Evolutionary conservation across 1,284 basidiomycete genomes (phyloP).

Genomic region (Trichosporon sp.): DNA sequence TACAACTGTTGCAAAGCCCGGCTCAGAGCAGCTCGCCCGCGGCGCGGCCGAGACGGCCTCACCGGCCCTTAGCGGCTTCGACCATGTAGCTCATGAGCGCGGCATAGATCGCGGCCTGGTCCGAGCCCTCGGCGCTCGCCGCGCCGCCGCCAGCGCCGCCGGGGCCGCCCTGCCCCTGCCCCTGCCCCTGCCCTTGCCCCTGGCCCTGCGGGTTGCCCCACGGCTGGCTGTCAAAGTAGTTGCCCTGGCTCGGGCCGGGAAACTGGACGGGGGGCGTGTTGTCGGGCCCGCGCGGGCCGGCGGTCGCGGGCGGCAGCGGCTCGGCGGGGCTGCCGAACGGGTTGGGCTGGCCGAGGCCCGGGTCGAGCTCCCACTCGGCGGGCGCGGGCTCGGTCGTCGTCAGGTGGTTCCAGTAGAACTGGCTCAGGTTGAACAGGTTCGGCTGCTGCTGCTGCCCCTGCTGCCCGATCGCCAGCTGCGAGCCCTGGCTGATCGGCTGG

Average conservation of each 20-base stretch:
- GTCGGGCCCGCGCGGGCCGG: background rate
- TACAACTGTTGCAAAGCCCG: background rate
- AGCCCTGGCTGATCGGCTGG: background rate
- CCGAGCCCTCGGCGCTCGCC: background rate
- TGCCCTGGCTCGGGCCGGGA: background rate
- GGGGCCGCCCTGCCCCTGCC: background rate
- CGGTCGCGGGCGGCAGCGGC: background rate
- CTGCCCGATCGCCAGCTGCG: background rate
- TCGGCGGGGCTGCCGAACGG: background rate
- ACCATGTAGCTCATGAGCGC: constrained; percentile 32
- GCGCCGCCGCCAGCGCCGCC: background rate
- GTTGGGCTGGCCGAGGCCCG: background rate
- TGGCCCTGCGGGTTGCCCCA: background rate
- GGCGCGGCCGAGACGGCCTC: no score
- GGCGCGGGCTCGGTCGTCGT: constrained; percentile 8
- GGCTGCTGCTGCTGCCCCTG: constrained; percentile 1
- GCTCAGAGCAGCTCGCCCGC: no score
- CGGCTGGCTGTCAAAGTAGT: background rate
- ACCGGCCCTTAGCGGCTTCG: constrained; percentile 21
- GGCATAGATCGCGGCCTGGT: constrained; percentile 28
- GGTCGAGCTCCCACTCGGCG: constrained; percentile 13
- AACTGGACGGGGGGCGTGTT: background rate
- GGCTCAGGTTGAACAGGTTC: constrained; percentile 34
- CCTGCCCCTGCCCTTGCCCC: no score
- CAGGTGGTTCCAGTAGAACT: constrained; percentile 41